Base-by-base conservation (phyloP, 805 yeast species). In the Saccharomycopsis selenospora region DNA sequence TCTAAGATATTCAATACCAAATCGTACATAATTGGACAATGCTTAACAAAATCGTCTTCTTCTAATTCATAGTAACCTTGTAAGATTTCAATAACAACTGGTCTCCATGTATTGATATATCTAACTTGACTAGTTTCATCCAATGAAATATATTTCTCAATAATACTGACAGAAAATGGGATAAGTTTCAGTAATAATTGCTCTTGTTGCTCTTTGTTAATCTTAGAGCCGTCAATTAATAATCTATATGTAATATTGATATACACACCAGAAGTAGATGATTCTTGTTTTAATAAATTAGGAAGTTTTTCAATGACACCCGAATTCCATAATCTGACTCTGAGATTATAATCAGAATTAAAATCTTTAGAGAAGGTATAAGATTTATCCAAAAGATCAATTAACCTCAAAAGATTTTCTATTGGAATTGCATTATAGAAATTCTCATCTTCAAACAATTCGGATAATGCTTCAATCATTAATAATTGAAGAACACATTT, bases 291-390 rank as follows among this genome's bases (percentile, higher is more conserved):
- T 57, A 90, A 69, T 57, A 93, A 68, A 58, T 93, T 95, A 18
- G 99, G 99, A 48, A 91, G 73, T 60, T 90, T 82, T 59, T 88
- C 95, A 66, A 90, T 91, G 36, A 89, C 82, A 1, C 96, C 96
- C 2, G 93, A 86, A 59, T 88, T 85, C 82, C 95, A 90, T 38
- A 93, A 69, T 57, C 93, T 72, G n/a, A 86, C 83, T 55, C 99
- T 72, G 57, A 93, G 70, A 47, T 88, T 89, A 63, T 85, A 83
- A 64, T 93, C 90, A 50, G 82, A 89, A 64, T 93, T 93, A 71
- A 93, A 93, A 50, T 75, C 79, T 57, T 85, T 78, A 2, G 98
- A 86, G 67, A 95, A 93, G 55, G 74, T 72, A 67, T 86, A 90
- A 46, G 95, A 84, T 45, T 69, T 68, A 51, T 78, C 75, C 54